Percentiles rank a stretch among this genome's conserved stretches.
Evolutionary conservation across 225 moss, liverwort and hornwort species (phyloP).

Genomic region (Antitrichia curtipendula): DNA sequence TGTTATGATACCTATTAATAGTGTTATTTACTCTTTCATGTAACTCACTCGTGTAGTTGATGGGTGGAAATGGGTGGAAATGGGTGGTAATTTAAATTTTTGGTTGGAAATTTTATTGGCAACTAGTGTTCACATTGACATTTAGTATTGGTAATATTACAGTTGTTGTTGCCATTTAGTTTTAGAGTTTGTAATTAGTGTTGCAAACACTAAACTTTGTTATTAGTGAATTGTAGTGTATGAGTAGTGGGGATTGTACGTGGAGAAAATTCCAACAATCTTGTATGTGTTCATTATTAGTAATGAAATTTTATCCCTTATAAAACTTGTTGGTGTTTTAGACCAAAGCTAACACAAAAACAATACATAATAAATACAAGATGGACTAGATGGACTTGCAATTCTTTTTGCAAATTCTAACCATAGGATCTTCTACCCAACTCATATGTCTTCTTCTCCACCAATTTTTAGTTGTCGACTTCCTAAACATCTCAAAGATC

Average conservation of each 20-base stretch:
- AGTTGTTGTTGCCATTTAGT: rapidly evolving
- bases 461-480: not conserved
- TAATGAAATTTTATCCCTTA: not conserved
- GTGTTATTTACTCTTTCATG: not conserved
- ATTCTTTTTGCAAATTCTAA: not conserved
- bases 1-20: not conserved
- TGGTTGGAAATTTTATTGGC: too few relatives aligned
- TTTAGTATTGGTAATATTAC: not conserved
- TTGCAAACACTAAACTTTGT: too few relatives aligned
- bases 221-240: too few relatives aligned
- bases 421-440: not conserved
- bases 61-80: too few relatives aligned
- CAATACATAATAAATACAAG: not conserved
- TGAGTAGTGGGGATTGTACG: too few relatives aligned
- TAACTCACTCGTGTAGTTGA: too few relatives aligned
- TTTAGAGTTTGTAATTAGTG: too few relatives aligned
- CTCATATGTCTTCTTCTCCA: not conserved
- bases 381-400: not conserved
- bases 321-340: not conserved
- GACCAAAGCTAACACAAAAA: not conserved
- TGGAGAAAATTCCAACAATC: not conserved
- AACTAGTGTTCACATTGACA: not conserved
- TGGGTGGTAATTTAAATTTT: too few relatives aligned
- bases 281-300: too few relatives aligned
- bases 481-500: not conserved